phyloP scores from a whole-genome alignment of 306 rosid species.

The Vigna radiata region DNA sequence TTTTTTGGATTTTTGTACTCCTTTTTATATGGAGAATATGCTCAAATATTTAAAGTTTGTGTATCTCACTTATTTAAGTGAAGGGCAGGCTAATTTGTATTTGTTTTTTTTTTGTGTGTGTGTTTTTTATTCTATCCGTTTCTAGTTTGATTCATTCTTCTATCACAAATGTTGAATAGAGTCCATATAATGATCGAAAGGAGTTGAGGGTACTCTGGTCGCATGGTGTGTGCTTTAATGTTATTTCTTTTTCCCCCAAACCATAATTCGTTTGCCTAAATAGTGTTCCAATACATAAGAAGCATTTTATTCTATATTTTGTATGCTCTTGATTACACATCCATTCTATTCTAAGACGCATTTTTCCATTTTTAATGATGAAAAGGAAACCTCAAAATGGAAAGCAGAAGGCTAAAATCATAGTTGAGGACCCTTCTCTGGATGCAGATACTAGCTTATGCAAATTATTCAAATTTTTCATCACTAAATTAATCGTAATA shows the following conservation, averaged over 20 bases:
- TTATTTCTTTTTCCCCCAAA: not conserved
- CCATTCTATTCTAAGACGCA: not conserved
- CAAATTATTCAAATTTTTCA: not conserved
- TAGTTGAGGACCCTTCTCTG: not conserved
- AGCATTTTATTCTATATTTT: not conserved
- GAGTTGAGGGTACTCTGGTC: not conserved
- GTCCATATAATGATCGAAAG: not conserved
- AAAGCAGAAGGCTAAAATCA: not conserved
- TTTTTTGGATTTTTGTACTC: too few species aligned
- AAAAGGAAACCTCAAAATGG: not conserved
- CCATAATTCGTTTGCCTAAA: not conserved
- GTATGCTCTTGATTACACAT: slow-evolving; percentile 5
- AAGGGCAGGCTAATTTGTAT: too few species aligned
- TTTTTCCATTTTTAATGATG: not conserved
- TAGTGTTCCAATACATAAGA: not conserved
- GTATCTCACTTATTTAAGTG: too few species aligned
- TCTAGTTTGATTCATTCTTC: too few species aligned
- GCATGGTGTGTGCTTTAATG: not conserved
- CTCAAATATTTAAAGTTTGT: too few species aligned
- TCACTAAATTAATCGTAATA: not conserved
- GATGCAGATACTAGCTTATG: not conserved
- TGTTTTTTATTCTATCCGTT: too few species aligned
- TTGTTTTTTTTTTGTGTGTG: too few species aligned
- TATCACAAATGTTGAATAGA: too few species aligned
- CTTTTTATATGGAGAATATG: too few species aligned